Evolutionary conservation across 768 basidiomycete species (phyloP), one percentile per base, ranked within the genome.

Genomic region (Suillus subaureus): DNA sequence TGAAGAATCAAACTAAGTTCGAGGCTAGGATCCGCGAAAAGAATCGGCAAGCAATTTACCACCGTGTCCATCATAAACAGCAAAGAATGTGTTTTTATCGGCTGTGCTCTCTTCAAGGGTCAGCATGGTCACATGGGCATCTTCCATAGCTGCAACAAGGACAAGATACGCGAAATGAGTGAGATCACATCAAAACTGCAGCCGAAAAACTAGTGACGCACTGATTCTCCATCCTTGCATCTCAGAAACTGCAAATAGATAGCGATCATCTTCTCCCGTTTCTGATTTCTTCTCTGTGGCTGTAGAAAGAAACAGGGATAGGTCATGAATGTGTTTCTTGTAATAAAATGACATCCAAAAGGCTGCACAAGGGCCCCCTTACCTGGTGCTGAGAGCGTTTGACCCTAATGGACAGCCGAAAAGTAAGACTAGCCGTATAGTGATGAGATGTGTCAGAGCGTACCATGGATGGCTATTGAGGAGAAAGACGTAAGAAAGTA

Each of bases 141-240:
- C 97, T 80, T 99, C 97, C 97, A 99, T 99, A 71, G 90, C 97
- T 99, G 73, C 61, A 66, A 65, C 39, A 66, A 62, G 61, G 60
- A 67, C 66, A 49, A 61, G 61, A 67, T 64, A 69, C 70, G 23
- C 71, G 73, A 47, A 56, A 45, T 65, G 51, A 28, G 61, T 64
- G 62, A 64, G 51, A 61, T 61, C 61, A 42, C n/a, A 58, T 39
- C 39, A 42, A 18, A 40, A 42, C 39, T 18, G 18, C 12, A 11
- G 61, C 43, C 2, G 21, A 42, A 58, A 61, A 47, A 43, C 42
- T 43, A 65, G 66, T 37, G 56, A 90, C 97, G 80, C 73, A 99
- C 97, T 88, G 79, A 99, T 91, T 79, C 97, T 85, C 97, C 97
- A 99, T 72, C 97, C 97, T 79, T 99, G 97, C 97, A 99, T 99